Evolutionary conservation across 1,284 basidiomycete genomes (phyloP), one percentile per base, ranked within the genome.

Genomic region (Puccinia novopanici): DNA sequence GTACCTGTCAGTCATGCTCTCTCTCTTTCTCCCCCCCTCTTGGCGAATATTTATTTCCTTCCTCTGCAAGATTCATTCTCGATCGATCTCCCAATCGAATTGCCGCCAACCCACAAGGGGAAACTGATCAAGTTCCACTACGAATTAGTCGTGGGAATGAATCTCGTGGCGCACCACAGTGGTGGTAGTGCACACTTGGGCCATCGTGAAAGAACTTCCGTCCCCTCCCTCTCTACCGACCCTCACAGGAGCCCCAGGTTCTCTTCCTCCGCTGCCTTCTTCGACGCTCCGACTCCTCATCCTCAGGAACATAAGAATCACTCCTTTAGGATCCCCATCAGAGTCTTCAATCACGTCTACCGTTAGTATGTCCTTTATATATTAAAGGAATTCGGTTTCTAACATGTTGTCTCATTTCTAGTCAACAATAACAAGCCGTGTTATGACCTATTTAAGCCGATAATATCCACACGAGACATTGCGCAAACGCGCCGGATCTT

Each of bases 41-140:
- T 72, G 8, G 19, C n/a, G 2, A 34, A 34, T 34, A 34, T 34
- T 12, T 71, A 1, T 77, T 67, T 48, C 8, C 68, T 37, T 40
- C 6, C 24, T 63, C 27, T 6, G 2, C 27, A 40, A 79, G 77
- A 79, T 30, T 59, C 67, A 13, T 79, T 79, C 24, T 24, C 68
- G 19, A 79, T 95, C 2, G 86, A 87, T 2, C 87, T 98, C 0
- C 95, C 96, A 0, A 87, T 90, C 6, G 90, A 90, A 80, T 88
- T 98, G 0, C 96, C 96, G 0, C 96, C 96, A 0, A 93, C 94
- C 0, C 97, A 93, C 87, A 89, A 90, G 57, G 96, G 96, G 1
- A 91, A 91, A 73, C 89, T 91, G 0, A 88, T 98, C 82, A 89
- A 89, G 83, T 95, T 99, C 85, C 91, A 91, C 12, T 99, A 98